These are phyloP conservation scores for Bruguiera sexangula DNA, from an alignment of 345 rosid species.

Conservation along the genomic window DNA sequence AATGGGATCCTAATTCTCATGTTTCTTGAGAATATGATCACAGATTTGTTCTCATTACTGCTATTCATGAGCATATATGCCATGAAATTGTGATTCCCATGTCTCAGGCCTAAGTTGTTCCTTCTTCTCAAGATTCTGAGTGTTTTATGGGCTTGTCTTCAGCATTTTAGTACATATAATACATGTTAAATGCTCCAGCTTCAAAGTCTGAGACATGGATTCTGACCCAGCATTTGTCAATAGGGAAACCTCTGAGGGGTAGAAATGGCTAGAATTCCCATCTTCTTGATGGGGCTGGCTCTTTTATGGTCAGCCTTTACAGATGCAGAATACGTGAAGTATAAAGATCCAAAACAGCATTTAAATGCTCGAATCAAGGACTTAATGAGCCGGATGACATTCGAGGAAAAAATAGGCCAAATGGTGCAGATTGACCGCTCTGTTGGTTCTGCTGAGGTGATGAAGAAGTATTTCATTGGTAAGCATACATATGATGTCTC, in stretches of 20 bases:
- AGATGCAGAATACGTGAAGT: slow-evolving; percentile 40
- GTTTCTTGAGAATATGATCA: no score
- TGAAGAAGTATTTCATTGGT: slow-evolving; percentile 77
- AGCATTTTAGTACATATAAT: slow-evolving; percentile 6
- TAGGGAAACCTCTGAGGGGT: not conserved
- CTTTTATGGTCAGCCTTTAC: slow-evolving; percentile 25
- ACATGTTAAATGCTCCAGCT: slow-evolving; percentile 8
- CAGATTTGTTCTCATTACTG: no score
- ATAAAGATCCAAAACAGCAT: slow-evolving; percentile 71
- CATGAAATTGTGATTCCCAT: no score
- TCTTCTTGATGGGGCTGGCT: slow-evolving; percentile 30
- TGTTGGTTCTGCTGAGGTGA: slow-evolving; percentile 63
- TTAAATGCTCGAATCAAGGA: slow-evolving; percentile 53
- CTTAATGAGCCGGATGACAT: slow-evolving; percentile 72
- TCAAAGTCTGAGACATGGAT: no score
- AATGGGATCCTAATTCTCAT: no score
- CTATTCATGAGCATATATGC: no score
- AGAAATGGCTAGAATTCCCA: slow-evolving; percentile 30
- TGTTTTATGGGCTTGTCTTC: no score
- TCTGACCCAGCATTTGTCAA: no score
- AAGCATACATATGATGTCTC: not conserved
- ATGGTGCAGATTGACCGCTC: slow-evolving; percentile 85
- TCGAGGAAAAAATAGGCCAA: slow-evolving; percentile 86
- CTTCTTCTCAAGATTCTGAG: no score
- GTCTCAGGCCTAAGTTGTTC: no score